Conservation (phyloP, 768 basidiomycete genomes). For the Inosperma sp. region DNA sequence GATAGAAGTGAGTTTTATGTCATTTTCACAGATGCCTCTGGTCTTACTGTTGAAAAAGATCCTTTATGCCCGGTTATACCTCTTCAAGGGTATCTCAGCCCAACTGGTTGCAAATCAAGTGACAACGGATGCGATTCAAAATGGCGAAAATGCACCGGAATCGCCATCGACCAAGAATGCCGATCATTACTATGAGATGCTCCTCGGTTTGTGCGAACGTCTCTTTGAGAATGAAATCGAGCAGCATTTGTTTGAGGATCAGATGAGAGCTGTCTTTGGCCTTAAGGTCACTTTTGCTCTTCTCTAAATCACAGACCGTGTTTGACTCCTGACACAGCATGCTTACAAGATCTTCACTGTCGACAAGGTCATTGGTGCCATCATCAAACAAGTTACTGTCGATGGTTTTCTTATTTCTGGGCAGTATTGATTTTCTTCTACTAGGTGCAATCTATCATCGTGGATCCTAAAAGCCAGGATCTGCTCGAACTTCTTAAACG, state of each 20-base stretch:
- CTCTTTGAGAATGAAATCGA: conserved; percentile 93
- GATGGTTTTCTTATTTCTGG: neutral
- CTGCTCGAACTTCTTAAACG: conserved; percentile 65
- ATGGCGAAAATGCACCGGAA: conserved; percentile 5
- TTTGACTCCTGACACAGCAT: conserved; percentile 39
- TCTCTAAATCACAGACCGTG: neutral
- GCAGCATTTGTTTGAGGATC: conserved; percentile 82
- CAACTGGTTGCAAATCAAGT: conserved; percentile 41
- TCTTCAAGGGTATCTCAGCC: conserved; percentile 69
- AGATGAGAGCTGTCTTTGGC: conserved; percentile 84
- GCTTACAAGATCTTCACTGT: conserved; percentile 90
- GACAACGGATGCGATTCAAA: neutral
- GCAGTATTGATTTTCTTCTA: neutral
- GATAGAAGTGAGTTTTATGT: conserved; percentile 60
- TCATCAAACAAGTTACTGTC: conserved; percentile 78
- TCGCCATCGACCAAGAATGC: conserved; percentile 1
- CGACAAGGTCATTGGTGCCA: conserved; percentile 82
- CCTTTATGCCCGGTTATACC: conserved; percentile 72
- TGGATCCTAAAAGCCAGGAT: conserved; percentile 67
- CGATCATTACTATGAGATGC: conserved; percentile 68
- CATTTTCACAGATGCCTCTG: neutral
- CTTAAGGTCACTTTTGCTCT: conserved; percentile 45
- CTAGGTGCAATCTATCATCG: conserved; percentile 63
- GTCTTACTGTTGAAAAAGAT: conserved; percentile 43
- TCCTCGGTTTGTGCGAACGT: conserved; percentile 83